Percentiles rank a stretch among this genome's conserved stretches.
These are phyloP conservation scores for Suhomyces kilbournensis DNA, from an alignment of 805 yeast genomes.

Conservation along the genomic window DNA sequence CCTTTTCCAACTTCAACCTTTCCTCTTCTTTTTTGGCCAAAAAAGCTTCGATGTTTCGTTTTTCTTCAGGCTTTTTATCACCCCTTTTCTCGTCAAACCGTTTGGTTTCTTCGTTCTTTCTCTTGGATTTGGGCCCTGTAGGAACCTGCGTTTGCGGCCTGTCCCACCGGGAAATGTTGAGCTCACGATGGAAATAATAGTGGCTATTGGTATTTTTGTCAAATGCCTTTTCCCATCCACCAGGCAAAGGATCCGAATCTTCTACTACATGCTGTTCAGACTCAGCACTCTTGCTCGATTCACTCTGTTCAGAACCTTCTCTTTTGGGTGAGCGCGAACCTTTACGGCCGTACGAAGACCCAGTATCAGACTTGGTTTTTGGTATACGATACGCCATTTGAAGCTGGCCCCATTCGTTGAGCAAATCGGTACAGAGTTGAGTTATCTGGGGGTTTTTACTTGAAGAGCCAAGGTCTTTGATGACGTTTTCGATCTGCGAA, in stretches of 20 bases:
- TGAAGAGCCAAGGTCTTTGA: constrained; percentile 39
- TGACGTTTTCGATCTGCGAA: constrained; percentile 66
- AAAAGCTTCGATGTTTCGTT: background rate
- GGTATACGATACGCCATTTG: constrained; percentile 87
- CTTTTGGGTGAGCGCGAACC: constrained; percentile 15
- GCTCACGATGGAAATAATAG: constrained; percentile 55
- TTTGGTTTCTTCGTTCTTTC: background rate
- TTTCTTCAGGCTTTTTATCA: background rate
- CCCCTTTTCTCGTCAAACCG: background rate
- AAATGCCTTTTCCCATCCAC: constrained; percentile 63
- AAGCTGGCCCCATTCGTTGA: constrained; percentile 67
- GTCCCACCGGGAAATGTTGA: constrained; percentile 57
- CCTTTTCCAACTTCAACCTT: constrained; percentile 29
- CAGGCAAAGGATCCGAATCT: constrained; percentile 39
- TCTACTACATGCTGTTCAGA: background rate
- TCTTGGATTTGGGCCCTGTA: constrained; percentile 23
- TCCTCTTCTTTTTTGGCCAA: constrained; percentile 34
- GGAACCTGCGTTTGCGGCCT: constrained; percentile 44
- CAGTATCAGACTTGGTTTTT: constrained; percentile 36
- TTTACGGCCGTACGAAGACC: constrained; percentile 15
- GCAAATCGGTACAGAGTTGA: constrained; percentile 41
- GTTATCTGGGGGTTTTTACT: constrained; percentile 26
- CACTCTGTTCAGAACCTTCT: constrained; percentile 11
- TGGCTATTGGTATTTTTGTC: constrained; percentile 42
- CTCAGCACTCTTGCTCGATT: background rate